These are phyloP conservation scores for Stropharia rugosoannulata DNA, from an alignment of 768 basidiomycete genomes.

Conservation along the genomic window DNA sequence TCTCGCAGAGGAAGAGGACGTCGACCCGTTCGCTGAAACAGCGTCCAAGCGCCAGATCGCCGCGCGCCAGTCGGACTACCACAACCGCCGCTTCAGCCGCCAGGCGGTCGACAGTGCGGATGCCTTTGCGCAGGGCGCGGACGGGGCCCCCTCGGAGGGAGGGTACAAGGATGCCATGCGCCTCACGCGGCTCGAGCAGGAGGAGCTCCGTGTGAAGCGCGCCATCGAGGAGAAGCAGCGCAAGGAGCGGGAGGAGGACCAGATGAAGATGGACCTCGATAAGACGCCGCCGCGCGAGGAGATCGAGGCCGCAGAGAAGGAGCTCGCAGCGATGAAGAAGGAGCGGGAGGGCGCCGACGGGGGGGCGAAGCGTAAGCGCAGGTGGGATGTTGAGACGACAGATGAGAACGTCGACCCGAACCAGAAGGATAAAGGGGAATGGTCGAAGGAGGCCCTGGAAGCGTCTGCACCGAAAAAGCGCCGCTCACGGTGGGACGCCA, in stretches of 20 bases:
- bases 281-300: slow-evolving; percentile 87
- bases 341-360: slow-evolving; percentile 45
- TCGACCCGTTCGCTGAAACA: slow-evolving; percentile 91
- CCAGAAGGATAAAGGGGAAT: slow-evolving; percentile 58
- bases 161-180: slow-evolving; percentile 98
- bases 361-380: slow-evolving; percentile 69
- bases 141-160: slow-evolving; percentile 72
- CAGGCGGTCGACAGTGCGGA: slow-evolving; percentile 79
- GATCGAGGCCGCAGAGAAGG: slow-evolving; percentile 68
- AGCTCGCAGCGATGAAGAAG: slow-evolving; percentile 49
- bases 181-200: slow-evolving; percentile 85
- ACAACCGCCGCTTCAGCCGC: slow-evolving; percentile 86
- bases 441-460: slow-evolving; percentile 76
- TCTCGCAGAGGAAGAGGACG: slow-evolving; percentile 89
- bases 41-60: slow-evolving; percentile 93
- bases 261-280: slow-evolving; percentile 85
- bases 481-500: slow-evolving; percentile 94
- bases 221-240: slow-evolving; percentile 90
- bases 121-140: slow-evolving; percentile 68
- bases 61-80: slow-evolving; percentile 91
- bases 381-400: slow-evolving; percentile 70
- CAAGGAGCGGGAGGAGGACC: slow-evolving; percentile 67
- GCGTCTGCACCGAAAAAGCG: slow-evolving; percentile 84
- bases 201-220: slow-evolving; percentile 80
- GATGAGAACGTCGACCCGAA: slow-evolving; percentile 70